Evolutionary conservation across 495 filamentous ascomycete genomes (phyloP).

Genomic region (Talaromyces wortmannii): DNA sequence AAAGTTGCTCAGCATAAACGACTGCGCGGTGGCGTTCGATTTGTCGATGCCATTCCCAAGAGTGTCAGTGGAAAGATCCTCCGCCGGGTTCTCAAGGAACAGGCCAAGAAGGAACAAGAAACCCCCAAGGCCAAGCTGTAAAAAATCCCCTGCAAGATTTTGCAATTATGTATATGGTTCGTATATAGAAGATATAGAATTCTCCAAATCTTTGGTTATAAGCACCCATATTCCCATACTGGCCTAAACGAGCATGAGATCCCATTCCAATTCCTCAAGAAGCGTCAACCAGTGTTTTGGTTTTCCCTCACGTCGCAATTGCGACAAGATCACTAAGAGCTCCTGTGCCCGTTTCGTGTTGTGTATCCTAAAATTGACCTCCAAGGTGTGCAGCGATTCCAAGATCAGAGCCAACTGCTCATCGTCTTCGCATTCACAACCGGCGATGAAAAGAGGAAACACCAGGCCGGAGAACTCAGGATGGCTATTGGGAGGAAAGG

Average conservation of each 20-base stretch:
- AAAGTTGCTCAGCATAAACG: constrained; percentile 68
- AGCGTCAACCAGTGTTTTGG: constrained; percentile 33
- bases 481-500: constrained; percentile 25
- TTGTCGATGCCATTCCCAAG: constrained; percentile 80
- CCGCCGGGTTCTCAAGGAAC: constrained; percentile 57
- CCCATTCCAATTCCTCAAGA: constrained; percentile 32
- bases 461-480: constrained; percentile 39
- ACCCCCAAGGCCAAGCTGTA: constrained; percentile 38
- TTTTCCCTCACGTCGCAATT: constrained; percentile 3
- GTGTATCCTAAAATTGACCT: constrained; percentile 34
- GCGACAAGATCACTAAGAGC: constrained; percentile 27
- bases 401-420: constrained; percentile 21
- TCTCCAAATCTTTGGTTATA: not conserved
- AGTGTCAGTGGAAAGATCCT: constrained; percentile 84
- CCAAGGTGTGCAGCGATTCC: constrained; percentile 20
- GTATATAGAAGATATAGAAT: not conserved
- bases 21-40: constrained; percentile 74
- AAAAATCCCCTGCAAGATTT: constrained; percentile 1
- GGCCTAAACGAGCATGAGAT: constrained; percentile 28
- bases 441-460: constrained; percentile 35
- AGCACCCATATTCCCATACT: not conserved
- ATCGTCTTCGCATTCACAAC: constrained; percentile 23
- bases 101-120: constrained; percentile 38
- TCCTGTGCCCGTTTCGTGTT: constrained; percentile 36
- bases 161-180: not conserved